phyloP scores from a whole-genome alignment of 805 yeast genomes.

The Candida andamanensis region DNA sequence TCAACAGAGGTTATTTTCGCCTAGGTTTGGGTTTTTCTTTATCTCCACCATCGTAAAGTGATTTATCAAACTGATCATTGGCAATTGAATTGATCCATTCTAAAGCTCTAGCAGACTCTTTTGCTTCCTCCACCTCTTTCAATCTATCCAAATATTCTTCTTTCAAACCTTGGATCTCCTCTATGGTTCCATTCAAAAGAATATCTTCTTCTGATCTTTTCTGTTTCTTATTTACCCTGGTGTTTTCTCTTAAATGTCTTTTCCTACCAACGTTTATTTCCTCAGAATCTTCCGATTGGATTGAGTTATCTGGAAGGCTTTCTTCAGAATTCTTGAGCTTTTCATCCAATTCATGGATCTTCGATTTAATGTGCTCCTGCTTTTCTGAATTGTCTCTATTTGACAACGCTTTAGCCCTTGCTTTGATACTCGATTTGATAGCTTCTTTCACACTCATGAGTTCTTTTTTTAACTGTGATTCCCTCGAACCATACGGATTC shows the following conservation, averaged over 20 bases:
- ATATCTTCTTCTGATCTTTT: slow-evolving; percentile 27
- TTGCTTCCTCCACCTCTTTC: slow-evolving; percentile 28
- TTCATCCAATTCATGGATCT: slow-evolving; percentile 30
- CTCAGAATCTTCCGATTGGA: slow-evolving; percentile 29
- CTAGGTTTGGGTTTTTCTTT: slow-evolving; percentile 14
- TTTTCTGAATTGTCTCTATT: slow-evolving; percentile 16
- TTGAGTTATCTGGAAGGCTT: slow-evolving; percentile 8
- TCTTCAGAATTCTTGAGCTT: slow-evolving; percentile 10
- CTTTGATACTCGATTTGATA: slow-evolving; percentile 48
- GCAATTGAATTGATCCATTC: slow-evolving; percentile 65
- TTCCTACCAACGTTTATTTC: slow-evolving; percentile 17
- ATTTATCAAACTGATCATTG: slow-evolving; percentile 43
- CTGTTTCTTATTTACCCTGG: slow-evolving; percentile 30
- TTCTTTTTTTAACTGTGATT: slow-evolving; percentile 60
- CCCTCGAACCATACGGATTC: slow-evolving; percentile 71
- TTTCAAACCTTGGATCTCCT: slow-evolving; percentile 19
- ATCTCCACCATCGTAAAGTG: slow-evolving; percentile 55
- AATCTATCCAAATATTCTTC: slow-evolving; percentile 26
- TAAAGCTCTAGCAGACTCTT: slow-evolving; percentile 42
- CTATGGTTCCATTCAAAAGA: slow-evolving; percentile 21
- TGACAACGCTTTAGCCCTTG: slow-evolving; percentile 48
- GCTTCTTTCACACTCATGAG: slow-evolving; percentile 48
- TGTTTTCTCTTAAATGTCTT: slow-evolving; percentile 25
- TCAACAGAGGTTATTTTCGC: slow-evolving; percentile 6
- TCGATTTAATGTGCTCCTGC: slow-evolving; percentile 37